These are phyloP conservation scores for Scolecobasidium constrictum DNA, from an alignment of 2,329 filamentous ascomycete genomes.

Conservation along the genomic window DNA sequence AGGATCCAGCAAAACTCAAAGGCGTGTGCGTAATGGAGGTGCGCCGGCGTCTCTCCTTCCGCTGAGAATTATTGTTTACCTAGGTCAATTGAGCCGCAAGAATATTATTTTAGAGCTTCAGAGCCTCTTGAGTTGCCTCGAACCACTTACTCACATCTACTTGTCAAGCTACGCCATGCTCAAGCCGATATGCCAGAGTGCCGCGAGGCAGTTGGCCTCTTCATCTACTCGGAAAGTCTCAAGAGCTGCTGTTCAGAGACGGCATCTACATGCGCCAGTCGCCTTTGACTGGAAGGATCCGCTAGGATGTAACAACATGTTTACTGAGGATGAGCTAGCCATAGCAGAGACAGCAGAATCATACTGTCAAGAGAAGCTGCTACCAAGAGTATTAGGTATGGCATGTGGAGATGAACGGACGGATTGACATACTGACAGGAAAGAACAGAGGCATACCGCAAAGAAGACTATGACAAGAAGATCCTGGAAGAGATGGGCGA, in stretches of 20 bases:
- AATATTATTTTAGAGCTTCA: too few species aligned
- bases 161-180: conserved; percentile 36
- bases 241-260: conserved; percentile 8
- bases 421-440: not conserved
- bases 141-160: too few species aligned
- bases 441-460: conserved; percentile 63
- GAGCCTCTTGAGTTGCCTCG: too few species aligned
- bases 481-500: conserved; percentile 90
- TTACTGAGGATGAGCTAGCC: conserved; percentile 83
- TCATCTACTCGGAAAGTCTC: conserved; percentile 16
- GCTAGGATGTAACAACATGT: conserved; percentile 58
- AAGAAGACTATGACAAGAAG: conserved; percentile 75
- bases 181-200: conserved; percentile 28
- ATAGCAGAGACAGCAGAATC: conserved; percentile 84
- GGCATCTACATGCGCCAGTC: conserved; percentile 9
- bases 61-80: too few species aligned
- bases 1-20: too few species aligned
- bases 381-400: conserved; percentile 74
- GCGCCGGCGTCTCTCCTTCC: too few species aligned
- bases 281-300: conserved; percentile 89
- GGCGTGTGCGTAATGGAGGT: too few species aligned
- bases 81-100: too few species aligned
- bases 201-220: conserved; percentile 27
- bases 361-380: conserved; percentile 84
- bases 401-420: not conserved